Base-by-base conservation (phyloP, 2,329 filamentous ascomycete genomes). In the Pseudopithomyces chartarum region DNA sequence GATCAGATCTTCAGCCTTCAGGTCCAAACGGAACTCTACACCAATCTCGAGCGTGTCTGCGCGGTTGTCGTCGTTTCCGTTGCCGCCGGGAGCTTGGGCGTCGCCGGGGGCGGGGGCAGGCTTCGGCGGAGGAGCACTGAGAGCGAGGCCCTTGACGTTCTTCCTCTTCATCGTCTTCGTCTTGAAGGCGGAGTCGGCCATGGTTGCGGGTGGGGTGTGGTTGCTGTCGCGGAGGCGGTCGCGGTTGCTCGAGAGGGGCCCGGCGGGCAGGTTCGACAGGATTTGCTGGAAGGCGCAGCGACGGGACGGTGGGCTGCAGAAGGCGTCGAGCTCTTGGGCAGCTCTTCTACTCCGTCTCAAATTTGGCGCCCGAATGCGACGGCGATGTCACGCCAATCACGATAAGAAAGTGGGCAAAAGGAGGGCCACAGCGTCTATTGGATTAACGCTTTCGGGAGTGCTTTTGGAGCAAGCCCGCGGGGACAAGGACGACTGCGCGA, bases 111-210 rank as follows among this genome's bases (percentile, higher is more conserved):
- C 89, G 29, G 91, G 88, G 52, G 86, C 81, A 60, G 82, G 71
- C 62, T 92, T 91, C 40, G 91, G 89, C 45, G 90, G 84, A 22
- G 90, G 87, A 48, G 91, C 88, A 70, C 87, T 93, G 73, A 99
- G 83, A 65, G 92, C 93, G 49, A 99, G 88, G 36, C 93, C 94
- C 81, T 98, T 98, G 78, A 96, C 90, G 76, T 99, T 99, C 86
- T 98, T 97, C 84, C 94, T 90, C 88, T 97, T 98, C 88, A 99
- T 90, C 60, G 95, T 96, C 74, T 85, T 82, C 55, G 84, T 81
- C 75, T 87, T 84, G 78, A 88, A 87, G 53, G 80, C 78, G 33
- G 69, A 69, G 72, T 88, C 85, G 62, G 83, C 81, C 83, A 87
- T 87, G 65, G 59, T 64, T 61, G 48, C 49, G 62, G n/a, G 58